Evolutionary conservation across 495 filamentous ascomycete species (phyloP), one percentile per base, ranked within the genome.

Genomic region (Antarctomyces pellizariae): DNA sequence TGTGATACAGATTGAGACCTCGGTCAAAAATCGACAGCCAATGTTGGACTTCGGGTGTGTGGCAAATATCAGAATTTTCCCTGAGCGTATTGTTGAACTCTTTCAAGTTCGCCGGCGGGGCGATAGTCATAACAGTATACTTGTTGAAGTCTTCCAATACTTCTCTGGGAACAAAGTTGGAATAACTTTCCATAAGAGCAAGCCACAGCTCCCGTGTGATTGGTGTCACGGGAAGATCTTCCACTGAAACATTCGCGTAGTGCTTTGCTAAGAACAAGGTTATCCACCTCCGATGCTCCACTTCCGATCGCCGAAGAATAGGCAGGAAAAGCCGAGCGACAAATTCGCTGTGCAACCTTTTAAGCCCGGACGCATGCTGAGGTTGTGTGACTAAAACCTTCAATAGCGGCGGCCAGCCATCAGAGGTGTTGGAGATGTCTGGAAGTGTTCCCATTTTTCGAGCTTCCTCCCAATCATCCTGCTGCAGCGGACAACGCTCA

Each of bases 401-500:
- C 38, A 34, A 13, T 30, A 28, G n/a, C 32, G 25, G 31, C 35
- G 36, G 16, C 7, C 33, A 15, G 20, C 25, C 32, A 14, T 13
- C 28, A 22, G 19, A 13, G n/a, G 12, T 21, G 9, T 37, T 23
- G 10, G 32, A 36, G 2, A 37, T 14, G 22, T 36, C 34, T 9
- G 43, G 43, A 5, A 35, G 17, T 10, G 18, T 32, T 12, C 19
- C 23, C 4, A 27, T 31, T 7, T 22, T 13, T 25, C 39, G 32
- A n/a, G 42, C 42, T 6, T 29, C 37, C 2, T 5, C 23, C 52
- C 52, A 56, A 6, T 40, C 44, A 8, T 30, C 27, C 25, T 43
- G 32, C 0, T 26, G 34, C 29, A 34, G 27, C 6, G 33, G 39
- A 2, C 27, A 32, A 7, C 45, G 39, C 31, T 50, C 52, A 29